phyloP scores from a whole-genome alignment of 2,329 filamentous ascomycete species.

The Fusarium austroafricanum region DNA sequence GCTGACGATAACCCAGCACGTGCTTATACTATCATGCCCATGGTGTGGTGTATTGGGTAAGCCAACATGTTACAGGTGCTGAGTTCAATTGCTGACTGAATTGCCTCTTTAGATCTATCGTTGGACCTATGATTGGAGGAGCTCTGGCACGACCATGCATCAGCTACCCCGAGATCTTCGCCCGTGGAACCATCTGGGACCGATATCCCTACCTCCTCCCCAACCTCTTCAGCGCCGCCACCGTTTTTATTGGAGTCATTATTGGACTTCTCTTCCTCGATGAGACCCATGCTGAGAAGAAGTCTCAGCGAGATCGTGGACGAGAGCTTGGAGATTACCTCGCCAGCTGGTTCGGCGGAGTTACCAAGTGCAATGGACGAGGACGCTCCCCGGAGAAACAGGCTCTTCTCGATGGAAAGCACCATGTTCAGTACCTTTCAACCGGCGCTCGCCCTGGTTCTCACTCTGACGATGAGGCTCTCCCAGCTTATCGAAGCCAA shows the following conservation, averaged over 20 bases:
- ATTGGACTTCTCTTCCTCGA: constrained; percentile 90
- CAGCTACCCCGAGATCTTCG: constrained; percentile 81
- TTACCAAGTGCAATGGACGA: constrained; percentile 50
- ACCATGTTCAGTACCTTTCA: constrained; percentile 70
- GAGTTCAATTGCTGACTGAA: constrained; percentile 40
- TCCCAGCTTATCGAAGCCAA: constrained; percentile 75
- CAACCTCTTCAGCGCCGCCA: constrained; percentile 87
- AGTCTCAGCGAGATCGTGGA: constrained; percentile 79
- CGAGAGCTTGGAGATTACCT: constrained; percentile 81
- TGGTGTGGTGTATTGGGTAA: constrained; percentile 95
- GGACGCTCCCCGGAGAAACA: constrained; percentile 65
- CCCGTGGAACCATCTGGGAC: constrained; percentile 81
- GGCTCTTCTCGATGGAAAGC: constrained; percentile 71
- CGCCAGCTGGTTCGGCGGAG: constrained; percentile 55
- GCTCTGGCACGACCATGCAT: constrained; percentile 87
- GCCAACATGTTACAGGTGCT: constrained; percentile 40
- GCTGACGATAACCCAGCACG: constrained; percentile 68
- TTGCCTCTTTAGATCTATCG: constrained; percentile 74
- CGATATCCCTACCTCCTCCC: constrained; percentile 90
- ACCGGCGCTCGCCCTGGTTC: constrained; percentile 17
- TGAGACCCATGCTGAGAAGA: constrained; percentile 90
- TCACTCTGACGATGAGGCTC: constrained; percentile 61
- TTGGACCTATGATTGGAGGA: constrained; percentile 92
- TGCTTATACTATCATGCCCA: constrained; percentile 97
- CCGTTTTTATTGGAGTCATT: constrained; percentile 79